These are phyloP conservation scores for Benincasa hispida DNA, from an alignment of 306 rosid species.

Conservation along the genomic window DNA sequence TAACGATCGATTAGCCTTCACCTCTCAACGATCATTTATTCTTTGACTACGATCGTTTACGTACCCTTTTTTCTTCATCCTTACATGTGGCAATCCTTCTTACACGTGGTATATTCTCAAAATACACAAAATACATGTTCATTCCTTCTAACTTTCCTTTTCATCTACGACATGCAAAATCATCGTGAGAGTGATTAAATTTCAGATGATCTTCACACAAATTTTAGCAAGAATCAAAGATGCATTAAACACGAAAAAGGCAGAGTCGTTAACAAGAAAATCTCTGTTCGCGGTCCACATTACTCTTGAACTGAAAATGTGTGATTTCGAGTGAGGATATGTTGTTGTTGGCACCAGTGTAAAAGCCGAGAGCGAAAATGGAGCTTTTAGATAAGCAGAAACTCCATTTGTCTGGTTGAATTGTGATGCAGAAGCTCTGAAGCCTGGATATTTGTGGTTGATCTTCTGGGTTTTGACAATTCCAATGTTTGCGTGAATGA, in stretches of 20 bases:
- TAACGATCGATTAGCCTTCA: too few species aligned
- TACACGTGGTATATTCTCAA: too few species aligned
- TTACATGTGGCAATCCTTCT: too few species aligned
- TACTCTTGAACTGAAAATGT: constrained; percentile 9
- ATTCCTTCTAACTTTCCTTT: too few species aligned
- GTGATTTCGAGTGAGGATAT: constrained; percentile 18
- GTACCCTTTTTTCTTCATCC: too few species aligned
- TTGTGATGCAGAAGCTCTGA: constrained; percentile 18
- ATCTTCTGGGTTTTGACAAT: constrained; percentile 12
- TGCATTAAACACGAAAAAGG: constrained; percentile 23
- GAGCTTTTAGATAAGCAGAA: constrained; percentile 20
- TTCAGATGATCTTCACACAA: too few species aligned
- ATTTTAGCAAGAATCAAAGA: too few species aligned
- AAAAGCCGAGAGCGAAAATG: constrained; percentile 19
- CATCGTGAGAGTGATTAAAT: too few species aligned
- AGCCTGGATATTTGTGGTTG: constrained; percentile 17
- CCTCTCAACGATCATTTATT: too few species aligned
- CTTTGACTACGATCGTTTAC: too few species aligned
- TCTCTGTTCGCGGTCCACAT: constrained; percentile 50
- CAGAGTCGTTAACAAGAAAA: constrained; percentile 12
- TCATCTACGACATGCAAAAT: too few species aligned
- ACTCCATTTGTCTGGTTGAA: constrained; percentile 1
- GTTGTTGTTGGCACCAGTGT: constrained; percentile 6
- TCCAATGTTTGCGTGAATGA: background rate
- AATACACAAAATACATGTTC: too few species aligned